These are phyloP conservation scores for Phytophthora ramorum DNA, from an alignment of 352 stramenopile species.

Conservation along the genomic window DNA sequence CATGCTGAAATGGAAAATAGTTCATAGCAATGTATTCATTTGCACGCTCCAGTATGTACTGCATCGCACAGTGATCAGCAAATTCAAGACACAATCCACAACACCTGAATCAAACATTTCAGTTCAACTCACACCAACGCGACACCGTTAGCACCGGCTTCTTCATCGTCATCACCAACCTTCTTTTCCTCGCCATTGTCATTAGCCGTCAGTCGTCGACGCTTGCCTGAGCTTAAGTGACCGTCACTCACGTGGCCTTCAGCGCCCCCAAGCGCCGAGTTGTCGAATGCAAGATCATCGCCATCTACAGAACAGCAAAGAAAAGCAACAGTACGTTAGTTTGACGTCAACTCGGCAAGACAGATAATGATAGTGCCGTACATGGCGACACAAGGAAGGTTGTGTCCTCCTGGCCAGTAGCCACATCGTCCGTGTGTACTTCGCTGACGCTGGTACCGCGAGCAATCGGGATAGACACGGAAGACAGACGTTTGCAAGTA, in stretches of 20 bases:
- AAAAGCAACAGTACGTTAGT: conserved; percentile 10
- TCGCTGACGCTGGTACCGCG: conserved; percentile 11
- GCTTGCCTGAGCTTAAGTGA: conserved; percentile 26
- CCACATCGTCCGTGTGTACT: conserved; percentile 26
- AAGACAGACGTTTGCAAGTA: conserved; percentile 68
- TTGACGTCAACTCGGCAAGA: background rate
- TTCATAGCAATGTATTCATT: background rate
- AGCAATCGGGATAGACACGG: conserved; percentile 6
- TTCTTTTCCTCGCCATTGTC: conserved; percentile 27
- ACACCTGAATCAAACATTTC: background rate
- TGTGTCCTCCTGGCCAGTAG: conserved; percentile 31
- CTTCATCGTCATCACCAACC: conserved; percentile 12
- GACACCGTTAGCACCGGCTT: conserved; percentile 18
- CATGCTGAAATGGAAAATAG: background rate
- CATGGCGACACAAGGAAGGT: conserved; percentile 43
- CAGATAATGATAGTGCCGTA: conserved; percentile 22
- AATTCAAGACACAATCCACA: background rate
- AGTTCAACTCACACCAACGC: conserved; percentile 27
- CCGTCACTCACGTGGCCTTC: conserved; percentile 27
- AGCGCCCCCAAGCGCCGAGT: conserved; percentile 26
- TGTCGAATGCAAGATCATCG: conserved; percentile 44
- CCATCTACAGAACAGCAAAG: conserved; percentile 32
- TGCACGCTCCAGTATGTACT: background rate
- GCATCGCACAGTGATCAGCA: background rate
- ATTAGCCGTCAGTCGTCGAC: conserved; percentile 25